A percentile compares a stretch with the other conserved stretches of the same genome.
phyloP scores from a whole-genome alignment of 1,139 yeast genomes.

The Sugiyamaella paludigena region DNA sequence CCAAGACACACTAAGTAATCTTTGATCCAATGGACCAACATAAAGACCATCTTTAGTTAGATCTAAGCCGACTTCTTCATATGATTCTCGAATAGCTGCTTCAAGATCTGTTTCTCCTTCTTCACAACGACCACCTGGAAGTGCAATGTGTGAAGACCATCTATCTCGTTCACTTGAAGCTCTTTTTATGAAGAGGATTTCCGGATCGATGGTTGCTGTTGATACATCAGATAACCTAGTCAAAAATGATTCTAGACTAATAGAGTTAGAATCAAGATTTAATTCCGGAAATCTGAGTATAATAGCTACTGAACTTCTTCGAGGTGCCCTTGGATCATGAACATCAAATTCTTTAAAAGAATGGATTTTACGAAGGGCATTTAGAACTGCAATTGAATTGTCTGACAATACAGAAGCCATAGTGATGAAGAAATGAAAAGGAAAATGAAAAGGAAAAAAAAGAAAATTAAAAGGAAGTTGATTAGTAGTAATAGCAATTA shows the following conservation, averaged over 20 bases:
- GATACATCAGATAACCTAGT: conserved; percentile 7
- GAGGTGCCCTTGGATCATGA: conserved; percentile 18
- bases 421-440: too few relatives aligned
- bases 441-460: too few relatives aligned
- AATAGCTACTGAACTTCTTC: conserved; percentile 29
- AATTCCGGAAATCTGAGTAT: conserved; percentile 25
- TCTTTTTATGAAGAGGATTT: conserved; percentile 40
- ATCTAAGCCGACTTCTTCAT: conserved; percentile 43
- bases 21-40: conserved; percentile 40
- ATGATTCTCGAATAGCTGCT: conserved; percentile 40
- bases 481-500: too few relatives aligned
- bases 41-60: conserved; percentile 27
- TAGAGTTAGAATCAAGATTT: conserved; percentile 4
- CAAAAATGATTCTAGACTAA: conserved; percentile 3
- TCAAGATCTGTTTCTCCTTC: conserved; percentile 36
- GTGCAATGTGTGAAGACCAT: conserved; percentile 45
- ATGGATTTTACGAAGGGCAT: conserved; percentile 15
- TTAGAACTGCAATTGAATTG: too few relatives aligned
- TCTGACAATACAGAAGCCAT: too few relatives aligned
- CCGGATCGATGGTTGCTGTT: conserved; percentile 16
- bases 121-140: conserved; percentile 44
- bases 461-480: too few relatives aligned
- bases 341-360: conserved; percentile 21
- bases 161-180: conserved; percentile 38
- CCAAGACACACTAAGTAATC: conserved; percentile 38